phyloP scores from a whole-genome alignment of 2,329 filamentous ascomycete species.

The Trichophyton simii region DNA sequence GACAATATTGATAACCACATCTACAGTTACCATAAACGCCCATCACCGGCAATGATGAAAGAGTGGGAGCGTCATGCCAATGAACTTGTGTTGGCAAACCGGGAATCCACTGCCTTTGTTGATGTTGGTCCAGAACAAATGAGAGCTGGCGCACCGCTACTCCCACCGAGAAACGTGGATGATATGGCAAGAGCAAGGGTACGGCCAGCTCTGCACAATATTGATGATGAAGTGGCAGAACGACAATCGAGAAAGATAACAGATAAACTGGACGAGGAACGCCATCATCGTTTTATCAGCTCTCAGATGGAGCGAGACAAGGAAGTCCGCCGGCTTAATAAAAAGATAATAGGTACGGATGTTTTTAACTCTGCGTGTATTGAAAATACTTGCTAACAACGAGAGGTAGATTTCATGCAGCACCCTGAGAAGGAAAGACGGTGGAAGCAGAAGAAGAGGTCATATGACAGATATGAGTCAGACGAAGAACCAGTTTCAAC shows the following conservation, averaged over 20 bases:
- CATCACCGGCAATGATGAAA: conserved; percentile 9
- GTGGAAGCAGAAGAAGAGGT: background rate
- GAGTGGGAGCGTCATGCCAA: conserved; percentile 9
- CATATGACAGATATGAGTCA: background rate
- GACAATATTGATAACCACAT: conserved; percentile 66
- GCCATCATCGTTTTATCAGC: background rate
- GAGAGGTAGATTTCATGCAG: background rate
- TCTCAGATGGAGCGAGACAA: conserved; percentile 3
- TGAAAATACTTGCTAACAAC: background rate
- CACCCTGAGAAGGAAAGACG: background rate
- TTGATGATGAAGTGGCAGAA: conserved; percentile 6
- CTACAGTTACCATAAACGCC: conserved; percentile 26
- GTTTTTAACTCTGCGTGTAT: background rate
- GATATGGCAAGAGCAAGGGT: conserved; percentile 48
- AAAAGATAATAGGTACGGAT: conserved; percentile 6
- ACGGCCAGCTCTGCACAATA: conserved; percentile 7
- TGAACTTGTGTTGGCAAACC: conserved; percentile 6
- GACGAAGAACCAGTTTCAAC: background rate
- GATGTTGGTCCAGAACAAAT: conserved; percentile 1
- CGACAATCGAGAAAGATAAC: conserved; percentile 2
- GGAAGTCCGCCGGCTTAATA: conserved; percentile 6
- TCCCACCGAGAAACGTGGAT: conserved; percentile 61
- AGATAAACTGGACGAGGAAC: conserved; percentile 8
- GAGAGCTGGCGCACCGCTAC: conserved; percentile 24
- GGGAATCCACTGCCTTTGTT: background rate